Evolutionary conservation across 441 rosid genomes (phyloP), one percentile per base, ranked within the genome.

Genomic region (Syzygium syzygioides): DNA sequence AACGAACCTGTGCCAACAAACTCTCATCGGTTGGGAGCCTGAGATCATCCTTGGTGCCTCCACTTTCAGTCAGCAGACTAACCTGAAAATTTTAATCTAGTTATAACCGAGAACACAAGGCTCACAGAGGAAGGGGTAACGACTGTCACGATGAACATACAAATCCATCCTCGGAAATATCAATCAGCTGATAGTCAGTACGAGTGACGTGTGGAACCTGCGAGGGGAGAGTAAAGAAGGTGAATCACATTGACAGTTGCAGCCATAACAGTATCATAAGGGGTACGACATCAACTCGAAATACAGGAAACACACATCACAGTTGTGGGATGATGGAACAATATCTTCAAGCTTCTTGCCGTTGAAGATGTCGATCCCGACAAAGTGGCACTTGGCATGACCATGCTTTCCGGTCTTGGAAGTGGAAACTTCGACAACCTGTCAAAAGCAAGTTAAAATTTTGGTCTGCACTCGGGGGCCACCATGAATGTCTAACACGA

Each of bases 131-230:
- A 85, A 55, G 50, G 50, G 87, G 18, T 13, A 34, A 45, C 50
- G 68, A 37, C 50, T 13, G 4, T 55, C 50, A 7, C 7, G 48
- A 59, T 56, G 7, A n/a, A 52, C 66, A 55, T 85, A 85, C 87
- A 56, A 85, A 85, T 85, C 87, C 87, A 76, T 76, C 83, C 50
- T 76, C 83, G 23, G 83, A 76, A 76, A 76, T 76, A 76, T 76
- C 83, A 76, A 85, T 85, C 68, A 85, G 87, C 87, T 85, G 87
- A 85, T 85, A 85, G 87, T 85, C 87, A 85, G 87, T 85, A 28
- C 87, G 87, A 56, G 25, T 85, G 87, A 85, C 87, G 3, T 85
- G 87, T 14, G 87, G 87, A 56, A 85, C 87, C 87, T 85, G 64
- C 87, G 9, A 53, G 56, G 17, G 32, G 32, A 53, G 30, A 85